Base-by-base conservation (phyloP, 441 rosid genomes). In the Arabidopsis lyrata region DNA sequence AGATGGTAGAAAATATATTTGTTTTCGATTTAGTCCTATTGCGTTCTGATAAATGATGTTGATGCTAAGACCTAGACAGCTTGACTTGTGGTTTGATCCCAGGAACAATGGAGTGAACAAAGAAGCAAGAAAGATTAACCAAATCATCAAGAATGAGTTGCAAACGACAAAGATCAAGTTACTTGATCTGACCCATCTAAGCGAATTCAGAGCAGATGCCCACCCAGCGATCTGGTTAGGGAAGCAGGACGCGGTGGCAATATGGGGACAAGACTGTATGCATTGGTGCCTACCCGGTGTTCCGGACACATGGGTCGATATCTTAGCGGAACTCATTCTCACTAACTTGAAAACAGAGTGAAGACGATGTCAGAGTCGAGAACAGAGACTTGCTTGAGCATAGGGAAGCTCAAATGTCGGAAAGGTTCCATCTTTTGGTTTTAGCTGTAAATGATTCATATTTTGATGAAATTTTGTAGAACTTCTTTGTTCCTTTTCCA, bases 221-320 rank as follows among this genome's bases (percentile, higher is more conserved):
- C 98, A 89, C 74, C 99, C 97, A 1, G 98, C 99, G 6, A 87
- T 89, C 42, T 95, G 99, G 99, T 63, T 92, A 54, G 99, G 99
- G 70, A 88, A 95, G 86, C 92, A 89, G 77, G 96, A 85, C 50
- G 97, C 99, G 0, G 97, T 95, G 22, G 91, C 86, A 8, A 77
- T 78, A 44, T 95, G 99, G 99, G 99, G 99, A 60, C 99, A 95
- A 79, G 99, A 95, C 80, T 95, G 99, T 87, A 84, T 95, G 98
- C 99, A 95, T 54, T 95, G 99, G 99, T 95, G 99, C 88, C 84
- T 95, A n/a, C 97, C 99, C 0, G 98, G 98, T 57, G 83, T 95
- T 39, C 99, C 99, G 0, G 99, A 91, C 61, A 92, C 97, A 29
- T 92, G 98, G 99, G 98, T 81, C 6, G 93, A 95, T 83, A 87